phyloP scores from a whole-genome alignment of 1,284 basidiomycete genomes.

The Leccinum solheimii region DNA sequence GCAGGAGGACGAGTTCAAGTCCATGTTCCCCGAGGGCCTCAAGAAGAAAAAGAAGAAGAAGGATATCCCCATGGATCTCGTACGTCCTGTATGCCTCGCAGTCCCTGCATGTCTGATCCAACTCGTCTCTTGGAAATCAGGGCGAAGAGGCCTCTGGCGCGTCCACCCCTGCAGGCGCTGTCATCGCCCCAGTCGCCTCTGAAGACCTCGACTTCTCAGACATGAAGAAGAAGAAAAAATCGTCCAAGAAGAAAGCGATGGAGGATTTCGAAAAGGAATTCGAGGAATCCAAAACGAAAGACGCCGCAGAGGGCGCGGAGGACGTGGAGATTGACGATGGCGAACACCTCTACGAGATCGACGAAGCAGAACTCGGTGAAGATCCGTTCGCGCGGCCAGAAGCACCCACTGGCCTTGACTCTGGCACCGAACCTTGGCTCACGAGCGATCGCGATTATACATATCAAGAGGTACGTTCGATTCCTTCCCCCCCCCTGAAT shows the following conservation, averaged over 20 bases:
- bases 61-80: constrained; percentile 82
- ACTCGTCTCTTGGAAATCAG: constrained; percentile 34
- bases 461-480: constrained; percentile 77
- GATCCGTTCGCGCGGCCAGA: constrained; percentile 76
- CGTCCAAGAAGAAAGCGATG: constrained; percentile 72
- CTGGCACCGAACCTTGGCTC: constrained; percentile 84
- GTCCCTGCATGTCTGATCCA: constrained; percentile 5
- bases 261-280: constrained; percentile 92
- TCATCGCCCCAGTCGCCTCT: constrained; percentile 43
- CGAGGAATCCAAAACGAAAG: constrained; percentile 64
- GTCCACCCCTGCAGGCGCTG: constrained; percentile 49
- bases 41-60: constrained; percentile 96
- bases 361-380: constrained; percentile 82
- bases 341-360: constrained; percentile 64
- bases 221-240: constrained; percentile 82
- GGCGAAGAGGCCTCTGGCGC: constrained; percentile 62
- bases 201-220: constrained; percentile 83
- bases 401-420: constrained; percentile 56
- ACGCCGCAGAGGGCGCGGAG: constrained; percentile 53
- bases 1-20: constrained; percentile 73
- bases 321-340: constrained; percentile 61
- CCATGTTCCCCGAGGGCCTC: constrained; percentile 79
- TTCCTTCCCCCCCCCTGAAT: neutral
- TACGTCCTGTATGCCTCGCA: constrained; percentile 38
- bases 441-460: constrained; percentile 92